Evolutionary conservation across 305 asterid genomes (phyloP).

Genomic region (Fraxinus dipetala): DNA sequence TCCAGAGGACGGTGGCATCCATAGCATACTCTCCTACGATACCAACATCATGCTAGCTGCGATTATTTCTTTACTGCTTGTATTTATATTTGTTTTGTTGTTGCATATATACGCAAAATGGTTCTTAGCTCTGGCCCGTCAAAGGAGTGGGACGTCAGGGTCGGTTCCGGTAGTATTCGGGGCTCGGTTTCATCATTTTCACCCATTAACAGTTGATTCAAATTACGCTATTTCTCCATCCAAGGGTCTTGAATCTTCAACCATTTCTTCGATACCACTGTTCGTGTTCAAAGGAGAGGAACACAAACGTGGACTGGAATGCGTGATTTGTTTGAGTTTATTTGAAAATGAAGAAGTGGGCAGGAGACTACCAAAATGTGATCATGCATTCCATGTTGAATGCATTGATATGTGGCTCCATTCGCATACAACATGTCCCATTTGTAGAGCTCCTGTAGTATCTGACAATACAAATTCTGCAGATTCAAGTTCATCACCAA

Average conservation of each 20-base stretch:
- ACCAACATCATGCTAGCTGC: constrained; percentile 44
- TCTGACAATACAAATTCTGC: not conserved
- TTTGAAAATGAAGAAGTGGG: constrained; percentile 37
- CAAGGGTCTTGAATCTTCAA: constrained; percentile 41
- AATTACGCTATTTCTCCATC: constrained; percentile 15
- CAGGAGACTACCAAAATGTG: constrained; percentile 32
- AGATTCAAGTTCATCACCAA: not conserved
- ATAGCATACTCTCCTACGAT: constrained; percentile 28
- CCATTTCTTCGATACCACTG: constrained; percentile 38
- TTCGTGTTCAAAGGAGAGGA: constrained; percentile 28
- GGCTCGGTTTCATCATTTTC: constrained; percentile 26
- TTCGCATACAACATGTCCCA: constrained; percentile 50
- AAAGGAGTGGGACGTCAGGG: constrained; percentile 14
- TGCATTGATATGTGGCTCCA: constrained; percentile 60
- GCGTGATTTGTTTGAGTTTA: constrained; percentile 50
- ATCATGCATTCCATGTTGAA: constrained; percentile 46
- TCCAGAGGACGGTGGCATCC: constrained; percentile 8
- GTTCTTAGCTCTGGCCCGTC: constrained; percentile 37
- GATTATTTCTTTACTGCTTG: constrained; percentile 38
- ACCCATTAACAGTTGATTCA: constrained; percentile 19
- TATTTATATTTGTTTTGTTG: constrained; percentile 38
- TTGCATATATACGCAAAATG: constrained; percentile 51
- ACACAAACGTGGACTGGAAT: constrained; percentile 27
- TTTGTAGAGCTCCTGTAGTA: constrained; percentile 38
- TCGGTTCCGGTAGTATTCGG: constrained; percentile 23